Evolutionary conservation across 176 grass and related monocot genomes (phyloP).

Genomic region (Oropetium thomaeum): DNA sequence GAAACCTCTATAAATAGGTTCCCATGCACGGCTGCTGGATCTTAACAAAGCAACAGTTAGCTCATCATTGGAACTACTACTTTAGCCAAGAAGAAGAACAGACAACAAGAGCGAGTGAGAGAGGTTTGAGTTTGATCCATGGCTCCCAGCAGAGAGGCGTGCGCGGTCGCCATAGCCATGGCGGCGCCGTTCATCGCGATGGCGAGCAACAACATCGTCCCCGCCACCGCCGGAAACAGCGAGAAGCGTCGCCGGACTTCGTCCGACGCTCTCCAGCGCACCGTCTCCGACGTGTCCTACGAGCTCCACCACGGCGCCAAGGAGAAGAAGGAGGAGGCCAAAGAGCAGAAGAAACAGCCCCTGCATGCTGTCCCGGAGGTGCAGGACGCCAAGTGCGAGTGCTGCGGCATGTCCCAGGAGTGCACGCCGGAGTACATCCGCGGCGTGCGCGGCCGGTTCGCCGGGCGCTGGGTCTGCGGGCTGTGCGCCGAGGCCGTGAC

Average conservation of each 20-base stretch:
- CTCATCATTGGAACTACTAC: neutral
- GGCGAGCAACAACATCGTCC: constrained; percentile 21
- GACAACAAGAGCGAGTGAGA: neutral
- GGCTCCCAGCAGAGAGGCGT: constrained; percentile 43
- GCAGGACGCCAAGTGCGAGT: constrained; percentile 78
- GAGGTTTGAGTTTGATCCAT: constrained; percentile 2
- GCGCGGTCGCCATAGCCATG: constrained; percentile 48
- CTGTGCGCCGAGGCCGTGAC: constrained; percentile 62
- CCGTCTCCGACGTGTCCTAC: constrained; percentile 77
- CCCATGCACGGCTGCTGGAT: neutral
- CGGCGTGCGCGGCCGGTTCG: constrained; percentile 59
- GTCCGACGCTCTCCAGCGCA: constrained; percentile 61
- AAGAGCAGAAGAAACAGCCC: neutral
- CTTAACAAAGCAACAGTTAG: constrained; percentile 19
- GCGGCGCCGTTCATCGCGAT: constrained; percentile 44
- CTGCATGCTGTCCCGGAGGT: constrained; percentile 51
- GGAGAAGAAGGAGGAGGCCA: constrained; percentile 4
- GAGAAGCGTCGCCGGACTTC: constrained; percentile 68
- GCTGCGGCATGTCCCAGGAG: constrained; percentile 93
- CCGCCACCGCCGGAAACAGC: neutral
- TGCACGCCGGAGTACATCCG: constrained; percentile 81
- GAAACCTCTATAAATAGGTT: constrained; percentile 43
- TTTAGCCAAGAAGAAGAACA: neutral
- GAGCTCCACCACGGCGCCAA: constrained; percentile 38
- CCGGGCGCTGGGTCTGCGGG: constrained; percentile 77